Evolutionary conservation across 805 yeast species (phyloP).

Genomic region (Tetrapisispora nanseiensis): DNA sequence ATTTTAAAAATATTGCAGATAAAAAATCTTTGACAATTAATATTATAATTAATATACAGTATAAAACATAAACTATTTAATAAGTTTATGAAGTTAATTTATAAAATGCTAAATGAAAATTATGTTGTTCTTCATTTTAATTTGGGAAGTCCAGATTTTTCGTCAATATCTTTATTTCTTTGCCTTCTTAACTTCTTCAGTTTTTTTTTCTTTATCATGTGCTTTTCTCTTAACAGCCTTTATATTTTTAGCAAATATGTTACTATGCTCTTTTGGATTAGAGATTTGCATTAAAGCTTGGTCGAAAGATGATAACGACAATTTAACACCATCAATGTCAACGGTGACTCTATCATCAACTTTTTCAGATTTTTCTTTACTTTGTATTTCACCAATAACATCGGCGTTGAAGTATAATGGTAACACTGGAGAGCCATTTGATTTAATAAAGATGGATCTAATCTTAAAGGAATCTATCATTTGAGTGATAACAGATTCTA

Average conservation of each 20-base stretch:
- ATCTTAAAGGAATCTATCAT: slow-evolving; percentile 36
- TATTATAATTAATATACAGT: slow-evolving; percentile 1
- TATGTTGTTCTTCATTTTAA: background rate
- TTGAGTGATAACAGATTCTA: slow-evolving; percentile 41
- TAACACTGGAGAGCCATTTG: slow-evolving; percentile 65
- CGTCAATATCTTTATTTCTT: slow-evolving; percentile 10
- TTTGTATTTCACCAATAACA: slow-evolving; percentile 32
- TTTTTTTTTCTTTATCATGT: background rate
- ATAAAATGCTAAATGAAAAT: slow-evolving; percentile 2
- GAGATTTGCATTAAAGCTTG: slow-evolving; percentile 77
- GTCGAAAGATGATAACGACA: slow-evolving; percentile 52
- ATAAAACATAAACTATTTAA: background rate
- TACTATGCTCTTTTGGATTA: slow-evolving; percentile 56
- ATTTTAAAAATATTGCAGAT: no score
- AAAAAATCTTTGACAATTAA: background rate
- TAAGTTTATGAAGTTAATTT: slow-evolving; percentile 1
- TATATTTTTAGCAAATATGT: slow-evolving; percentile 50
- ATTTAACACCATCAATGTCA: slow-evolving; percentile 32
- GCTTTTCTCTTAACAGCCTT: slow-evolving; percentile 31
- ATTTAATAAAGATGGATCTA: slow-evolving; percentile 56
- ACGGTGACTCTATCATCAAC: slow-evolving; percentile 13
- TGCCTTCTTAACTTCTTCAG: slow-evolving; percentile 13
- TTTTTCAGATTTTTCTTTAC: slow-evolving; percentile 17
- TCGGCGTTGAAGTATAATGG: slow-evolving; percentile 68
- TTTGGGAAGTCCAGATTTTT: background rate